Evolutionary conservation across 805 yeast species (phyloP).

Genomic region (Wickerhamiella brachini): DNA sequence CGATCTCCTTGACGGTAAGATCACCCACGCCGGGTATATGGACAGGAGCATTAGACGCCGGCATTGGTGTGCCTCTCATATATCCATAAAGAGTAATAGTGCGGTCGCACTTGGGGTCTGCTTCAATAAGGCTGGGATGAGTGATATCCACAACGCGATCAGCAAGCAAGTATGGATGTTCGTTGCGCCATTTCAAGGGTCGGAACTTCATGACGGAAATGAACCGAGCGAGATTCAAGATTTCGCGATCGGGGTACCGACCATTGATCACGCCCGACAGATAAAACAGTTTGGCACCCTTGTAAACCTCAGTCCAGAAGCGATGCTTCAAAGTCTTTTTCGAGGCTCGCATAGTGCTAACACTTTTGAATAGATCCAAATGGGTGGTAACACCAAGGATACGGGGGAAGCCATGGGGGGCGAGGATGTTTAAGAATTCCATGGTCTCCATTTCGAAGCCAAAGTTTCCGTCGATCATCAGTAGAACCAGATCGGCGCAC

Average conservation of each 20-base stretch:
- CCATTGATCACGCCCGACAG: slow-evolving; percentile 93
- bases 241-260: slow-evolving; percentile 94
- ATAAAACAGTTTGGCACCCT: slow-evolving; percentile 92
- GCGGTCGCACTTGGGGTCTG: slow-evolving; percentile 73
- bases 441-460: slow-evolving; percentile 99
- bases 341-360: slow-evolving; percentile 75
- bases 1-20: slow-evolving; percentile 56
- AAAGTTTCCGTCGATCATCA: slow-evolving; percentile 90
- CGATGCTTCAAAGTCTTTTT: slow-evolving; percentile 86
- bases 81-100: slow-evolving; percentile 88
- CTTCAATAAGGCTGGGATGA: slow-evolving; percentile 70
- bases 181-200: slow-evolving; percentile 98
- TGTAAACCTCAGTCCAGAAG: slow-evolving; percentile 98
- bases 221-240: slow-evolving; percentile 78
- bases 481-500: slow-evolving; percentile 79
- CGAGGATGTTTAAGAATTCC: slow-evolving; percentile 93
- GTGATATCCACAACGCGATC: slow-evolving; percentile 91
- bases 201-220: slow-evolving; percentile 95
- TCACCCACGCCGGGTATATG: slow-evolving; percentile 98
- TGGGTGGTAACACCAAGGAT: slow-evolving; percentile 93
- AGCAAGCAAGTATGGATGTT: slow-evolving; percentile 85
- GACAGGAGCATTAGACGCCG: slow-evolving; percentile 52
- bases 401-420: slow-evolving; percentile 98
- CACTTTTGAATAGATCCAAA: slow-evolving; percentile 82
- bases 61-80: slow-evolving; percentile 82